phyloP scores from a whole-genome alignment of 805 yeast genomes.

The Suhomyces pyralidae region DNA sequence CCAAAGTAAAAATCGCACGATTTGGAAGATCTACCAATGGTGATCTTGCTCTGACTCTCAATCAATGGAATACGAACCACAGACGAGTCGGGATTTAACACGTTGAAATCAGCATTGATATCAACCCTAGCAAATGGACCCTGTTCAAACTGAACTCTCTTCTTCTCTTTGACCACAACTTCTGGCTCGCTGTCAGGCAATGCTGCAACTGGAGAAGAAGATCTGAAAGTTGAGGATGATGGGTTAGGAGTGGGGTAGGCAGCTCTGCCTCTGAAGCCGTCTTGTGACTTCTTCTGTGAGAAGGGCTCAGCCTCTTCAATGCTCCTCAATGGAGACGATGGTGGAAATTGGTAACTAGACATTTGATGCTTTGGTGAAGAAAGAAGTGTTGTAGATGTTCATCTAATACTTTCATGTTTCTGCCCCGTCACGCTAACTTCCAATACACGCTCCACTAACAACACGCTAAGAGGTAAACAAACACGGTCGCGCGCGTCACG shows the following conservation, averaged over 20 bases:
- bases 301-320: constrained; percentile 19
- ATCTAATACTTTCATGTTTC: background rate
- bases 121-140: constrained; percentile 11
- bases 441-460: background rate
- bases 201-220: constrained; percentile 36
- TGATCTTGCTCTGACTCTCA: constrained; percentile 32
- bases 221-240: constrained; percentile 45
- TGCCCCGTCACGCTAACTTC: background rate
- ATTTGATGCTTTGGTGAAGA: constrained; percentile 7
- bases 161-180: constrained; percentile 5
- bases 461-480: constrained; percentile 4
- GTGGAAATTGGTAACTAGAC: constrained; percentile 43
- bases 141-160: constrained; percentile 9
- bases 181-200: constrained; percentile 3
- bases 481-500: constrained; percentile 1
- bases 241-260: constrained; percentile 74
- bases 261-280: constrained; percentile 14
- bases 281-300: constrained; percentile 9
- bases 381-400: background rate
- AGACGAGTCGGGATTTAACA: constrained; percentile 30
- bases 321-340: constrained; percentile 47
- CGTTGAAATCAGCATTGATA: constrained; percentile 33
- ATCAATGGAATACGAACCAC: constrained; percentile 42
- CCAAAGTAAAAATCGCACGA: constrained; percentile 51
- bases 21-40: constrained; percentile 68